Evolutionary conservation across 2,329 filamentous ascomycete genomes (phyloP).

Genomic region (Diaporthe amygdali): DNA sequence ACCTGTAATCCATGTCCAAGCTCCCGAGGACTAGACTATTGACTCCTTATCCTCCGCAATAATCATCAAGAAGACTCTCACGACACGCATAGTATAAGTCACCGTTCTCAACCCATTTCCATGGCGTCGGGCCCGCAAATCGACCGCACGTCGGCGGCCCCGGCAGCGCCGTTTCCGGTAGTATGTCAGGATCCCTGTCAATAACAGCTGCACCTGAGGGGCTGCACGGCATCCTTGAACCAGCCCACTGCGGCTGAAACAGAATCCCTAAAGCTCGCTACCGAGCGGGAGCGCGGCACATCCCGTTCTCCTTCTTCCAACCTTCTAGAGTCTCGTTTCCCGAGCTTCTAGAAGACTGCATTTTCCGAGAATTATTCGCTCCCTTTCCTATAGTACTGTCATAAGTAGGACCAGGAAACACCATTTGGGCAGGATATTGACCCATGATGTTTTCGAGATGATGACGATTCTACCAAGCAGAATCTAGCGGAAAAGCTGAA

Average conservation of each 20-base stretch:
- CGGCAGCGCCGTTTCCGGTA: background rate
- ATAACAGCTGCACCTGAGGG: background rate
- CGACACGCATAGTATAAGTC: background rate
- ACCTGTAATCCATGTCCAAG: background rate
- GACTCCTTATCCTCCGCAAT: background rate
- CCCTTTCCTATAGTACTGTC: no score
- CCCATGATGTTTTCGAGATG: no score
- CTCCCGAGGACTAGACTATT: background rate
- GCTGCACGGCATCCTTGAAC: background rate
- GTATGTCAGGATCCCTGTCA: background rate
- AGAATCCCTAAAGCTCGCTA: background rate
- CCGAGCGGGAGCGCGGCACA: background rate
- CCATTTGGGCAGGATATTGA: no score
- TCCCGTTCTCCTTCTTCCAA: background rate
- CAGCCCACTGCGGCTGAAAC: slow-evolving; percentile 15
- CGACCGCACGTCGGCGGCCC: background rate
- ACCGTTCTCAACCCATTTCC: background rate
- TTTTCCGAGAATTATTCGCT: no score
- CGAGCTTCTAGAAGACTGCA: background rate
- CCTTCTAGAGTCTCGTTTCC: background rate
- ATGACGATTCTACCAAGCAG: no score
- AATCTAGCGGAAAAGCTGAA: no score
- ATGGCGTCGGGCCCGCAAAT: background rate
- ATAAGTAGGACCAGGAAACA: no score
- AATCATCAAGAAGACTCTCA: background rate